A percentile compares a stretch with the other conserved stretches of the same genome.
phyloP scores from a whole-genome alignment of 805 yeast genomes.

The Kluyveromyces dobzhanskii region DNA sequence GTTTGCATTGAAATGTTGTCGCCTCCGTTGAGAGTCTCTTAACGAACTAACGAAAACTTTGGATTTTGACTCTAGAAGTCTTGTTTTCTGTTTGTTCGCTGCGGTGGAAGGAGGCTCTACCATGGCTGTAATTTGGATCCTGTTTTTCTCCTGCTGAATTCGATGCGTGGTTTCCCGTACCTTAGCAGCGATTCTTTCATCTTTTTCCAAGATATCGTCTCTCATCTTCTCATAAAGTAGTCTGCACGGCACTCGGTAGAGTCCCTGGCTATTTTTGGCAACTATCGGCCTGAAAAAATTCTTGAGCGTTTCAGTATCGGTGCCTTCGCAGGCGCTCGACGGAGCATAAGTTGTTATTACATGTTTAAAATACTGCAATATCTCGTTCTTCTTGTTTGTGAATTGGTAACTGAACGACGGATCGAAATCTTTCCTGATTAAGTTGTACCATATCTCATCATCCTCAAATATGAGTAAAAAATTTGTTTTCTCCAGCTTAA shows the following conservation, averaged over 20 bases:
- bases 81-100: conserved; percentile 7
- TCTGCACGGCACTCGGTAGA: conserved; percentile 29
- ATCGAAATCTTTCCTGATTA: conserved; percentile 30
- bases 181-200: conserved; percentile 29
- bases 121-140: conserved; percentile 24
- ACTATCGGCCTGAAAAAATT: conserved; percentile 11
- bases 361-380: conserved; percentile 12
- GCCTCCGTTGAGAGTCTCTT: conserved; percentile 15
- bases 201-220: conserved; percentile 27
- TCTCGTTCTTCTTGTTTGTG: conserved; percentile 19
- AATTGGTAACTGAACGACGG: conserved; percentile 27
- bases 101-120: conserved; percentile 15
- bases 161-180: conserved; percentile 26
- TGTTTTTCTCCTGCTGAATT: conserved; percentile 25
- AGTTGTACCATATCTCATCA: conserved; percentile 30
- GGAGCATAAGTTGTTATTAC: conserved; percentile 8
- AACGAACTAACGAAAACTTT: conserved; percentile 14
- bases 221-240: conserved; percentile 28
- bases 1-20: conserved; percentile 15
- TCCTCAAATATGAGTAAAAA: conserved; percentile 31
- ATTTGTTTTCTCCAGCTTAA: conserved; percentile 26
- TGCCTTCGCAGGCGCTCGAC: conserved; percentile 7
- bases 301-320: conserved; percentile 13
- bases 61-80: conserved; percentile 7
- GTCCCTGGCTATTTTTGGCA: conserved; percentile 14